phyloP scores from a whole-genome alignment of 352 stramenopile genomes.

The Pythium scleroteichum region DNA sequence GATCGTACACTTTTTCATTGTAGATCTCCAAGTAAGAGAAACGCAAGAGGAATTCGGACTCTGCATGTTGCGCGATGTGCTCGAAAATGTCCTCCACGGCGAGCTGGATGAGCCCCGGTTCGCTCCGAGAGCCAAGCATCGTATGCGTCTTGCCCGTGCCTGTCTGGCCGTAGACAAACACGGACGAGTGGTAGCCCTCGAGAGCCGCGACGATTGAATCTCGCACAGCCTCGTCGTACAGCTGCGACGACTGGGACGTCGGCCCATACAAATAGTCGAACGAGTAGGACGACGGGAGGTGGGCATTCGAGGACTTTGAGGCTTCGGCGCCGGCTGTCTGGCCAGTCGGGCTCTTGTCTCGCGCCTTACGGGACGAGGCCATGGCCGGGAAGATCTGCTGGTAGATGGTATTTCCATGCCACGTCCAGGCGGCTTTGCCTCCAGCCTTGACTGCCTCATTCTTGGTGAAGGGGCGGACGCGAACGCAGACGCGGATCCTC shows the following conservation, averaged over 20 bases:
- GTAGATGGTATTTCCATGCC: slow-evolving; percentile 88
- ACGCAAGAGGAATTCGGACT: slow-evolving; percentile 66
- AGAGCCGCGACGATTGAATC: slow-evolving; percentile 71
- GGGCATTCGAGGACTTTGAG: slow-evolving; percentile 20
- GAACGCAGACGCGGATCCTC: slow-evolving; percentile 80
- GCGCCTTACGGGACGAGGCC: slow-evolving; percentile 18
- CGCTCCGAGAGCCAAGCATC: slow-evolving; percentile 54
- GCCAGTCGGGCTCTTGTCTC: slow-evolving; percentile 1
- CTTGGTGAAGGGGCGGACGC: slow-evolving; percentile 72
- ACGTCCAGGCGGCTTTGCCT: slow-evolving; percentile 82
- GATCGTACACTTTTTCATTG: slow-evolving; percentile 97
- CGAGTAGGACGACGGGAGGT: slow-evolving; percentile 72
- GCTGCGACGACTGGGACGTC: slow-evolving; percentile 56
- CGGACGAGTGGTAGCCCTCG: slow-evolving; percentile 82
- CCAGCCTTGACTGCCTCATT: slow-evolving; percentile 68
- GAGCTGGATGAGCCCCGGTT: slow-evolving; percentile 85
- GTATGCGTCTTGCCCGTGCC: slow-evolving; percentile 86
- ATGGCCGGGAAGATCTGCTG: slow-evolving; percentile 83
- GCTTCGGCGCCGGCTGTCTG: slow-evolving; percentile 4
- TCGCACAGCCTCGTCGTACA: slow-evolving; percentile 87
- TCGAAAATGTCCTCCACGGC: slow-evolving; percentile 89
- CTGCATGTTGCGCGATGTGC: slow-evolving; percentile 59
- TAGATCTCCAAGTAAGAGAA: slow-evolving; percentile 98
- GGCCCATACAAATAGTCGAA: slow-evolving; percentile 90
- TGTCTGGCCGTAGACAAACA: slow-evolving; percentile 94